Base-by-base conservation (phyloP, 2,329 filamentous ascomycete species). In the Hymenoscyphus fraxineus region DNA sequence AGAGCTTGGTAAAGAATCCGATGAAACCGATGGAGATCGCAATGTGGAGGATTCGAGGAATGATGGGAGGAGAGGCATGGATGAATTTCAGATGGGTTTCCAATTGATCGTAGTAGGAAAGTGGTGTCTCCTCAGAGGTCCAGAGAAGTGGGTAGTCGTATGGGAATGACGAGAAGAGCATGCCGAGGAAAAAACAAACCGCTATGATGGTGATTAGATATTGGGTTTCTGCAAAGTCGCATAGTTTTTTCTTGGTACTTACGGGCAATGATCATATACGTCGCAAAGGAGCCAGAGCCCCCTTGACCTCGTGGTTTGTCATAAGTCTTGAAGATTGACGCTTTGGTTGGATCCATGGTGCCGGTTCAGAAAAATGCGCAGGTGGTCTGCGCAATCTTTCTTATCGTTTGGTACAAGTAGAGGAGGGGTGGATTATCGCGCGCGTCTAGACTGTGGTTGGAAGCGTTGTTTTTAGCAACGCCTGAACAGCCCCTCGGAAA, bases 201-300 rank as follows among this genome's bases (percentile, higher is more conserved):
- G 90, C 90, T 93, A 72, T 66, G 44, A 38, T 62, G 51, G 32
- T 59, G 58, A 62, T 70, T 56, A 68, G 65, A 54, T 27, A 54
- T 54, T 7, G 9, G 9, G 66, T 65, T 44, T 51, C 35, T 60
- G 59, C 35, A 62, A 60, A 66, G 65, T 56, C 62, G 51, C 61
- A 61, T 62, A 57, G 62, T 32, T 51, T 55, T 44, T 54, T 27
- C 27, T 27, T 27, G 27, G 68, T 2, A 41, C 92, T 76, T 85
- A 97, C 94, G 93, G 70, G 92, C 93, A 71, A 98, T 89, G 76
- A 99, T 97, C 79, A 99, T 89, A 76, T 97, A 97, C 58, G 95
- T 97, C 78, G 93, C 93, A 77, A 99, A 99, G 59, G 92, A 92
- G 73, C 81, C 80, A 59, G 85, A 82, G 64, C 86, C 72, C 15